Base-by-base conservation (phyloP, 176 grass and related monocot genomes). In the Cenchrus fungigraminus region DNA sequence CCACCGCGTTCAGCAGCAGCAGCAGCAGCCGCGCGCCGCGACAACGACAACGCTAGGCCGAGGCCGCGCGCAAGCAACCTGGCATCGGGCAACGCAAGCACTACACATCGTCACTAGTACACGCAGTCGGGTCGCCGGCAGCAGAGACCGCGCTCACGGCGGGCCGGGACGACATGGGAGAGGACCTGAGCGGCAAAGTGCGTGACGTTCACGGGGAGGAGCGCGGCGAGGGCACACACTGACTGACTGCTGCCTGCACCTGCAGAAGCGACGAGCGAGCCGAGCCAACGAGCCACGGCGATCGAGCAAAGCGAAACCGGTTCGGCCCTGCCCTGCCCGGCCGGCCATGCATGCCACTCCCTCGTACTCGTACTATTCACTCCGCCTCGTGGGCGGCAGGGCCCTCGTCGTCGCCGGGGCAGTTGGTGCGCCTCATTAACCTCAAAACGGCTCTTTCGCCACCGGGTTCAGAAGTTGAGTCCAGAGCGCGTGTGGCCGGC, bases 391-490 rank as follows among this genome's bases (percentile, higher is more conserved):
- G n/a, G n/a, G n/a, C n/a, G n/a, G n/a, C 25, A 25, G 25, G 25
- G 25, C 25, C 25, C 0, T 25, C 25, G 25, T 25, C 25, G 25
- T 25, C 25, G 25, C 25, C 25, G 25, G 25, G 25, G 25, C 25
- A 25, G 25, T 25, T 25, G 25, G 25, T 66, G 77, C 77, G 77
- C 43, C 77, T 66, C 77, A 37, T 79, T 79, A 79, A 65, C 44
- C 77, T 19, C 13, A 8, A 20, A 58, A 62, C 59, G 59, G 59
- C 59, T 46, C 7, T 46, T 46, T 46, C 45, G 19, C 19, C 6
- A n/a, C 14, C 19, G 2, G 63, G 6, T 65, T 14, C 12, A 31
- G 25, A 25, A 7, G 4, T 40, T 16, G 20, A 43, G 58, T 61
- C 19, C 6, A 55, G 71, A 14, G 56, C 13, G 56, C 5, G 37